Base-by-base conservation (phyloP, 1,284 basidiomycete species). In the Peniophora sp. region DNA sequence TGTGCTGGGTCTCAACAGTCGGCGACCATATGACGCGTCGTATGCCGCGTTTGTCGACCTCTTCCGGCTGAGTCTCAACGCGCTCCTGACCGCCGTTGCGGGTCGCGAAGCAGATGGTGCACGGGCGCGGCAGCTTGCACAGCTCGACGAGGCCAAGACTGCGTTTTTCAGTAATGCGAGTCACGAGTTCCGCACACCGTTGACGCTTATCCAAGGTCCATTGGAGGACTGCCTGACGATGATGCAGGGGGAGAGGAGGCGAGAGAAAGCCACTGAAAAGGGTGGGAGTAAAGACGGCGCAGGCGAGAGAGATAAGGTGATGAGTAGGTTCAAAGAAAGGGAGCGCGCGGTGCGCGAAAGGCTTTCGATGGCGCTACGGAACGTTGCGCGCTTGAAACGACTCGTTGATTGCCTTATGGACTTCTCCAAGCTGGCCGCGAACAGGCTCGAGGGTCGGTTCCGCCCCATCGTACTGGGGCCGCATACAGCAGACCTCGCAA, bases 181-280 rank as follows among this genome's bases (percentile, higher is more conserved):
- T 9, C 44, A 45, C 23, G 44, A 45, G 23, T 45, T 45, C 23
- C 44, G 44, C 3, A 45, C 44, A n/a, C 44, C 44, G 1, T 45
- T 45, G 44, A 45, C 44, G n/a, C 44, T 45, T 10, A 45, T 45
- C 8, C 44, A 45, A 45, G 44, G 44, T 8, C 44, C 44, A n/a
- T 22, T 45, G 16, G n/a, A 45, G 20, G 44, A 45, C 44, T 45
- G 44, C 20, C 23, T 45, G 44, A 10, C 12, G 6, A 23, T 25
- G 20, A 22, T 45, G 20, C 16, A 20, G 23, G 44, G 22, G 9
- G 20, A 16, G 44, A 22, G 23, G 20, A 12, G 6, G 5, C 27
- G 27, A 6, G 27, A 32, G 27, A 32, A 12, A 32, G 27, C n/a
- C n/a, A n/a, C n/a, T n/a, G 27, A 12, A 32, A 32, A 32, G 27